Percentiles rank a stretch among this genome's conserved stretches.
These are phyloP conservation scores for Papiliotrema nemorosa DNA, from an alignment of 1,284 basidiomycete genomes.

Conservation along the genomic window DNA sequence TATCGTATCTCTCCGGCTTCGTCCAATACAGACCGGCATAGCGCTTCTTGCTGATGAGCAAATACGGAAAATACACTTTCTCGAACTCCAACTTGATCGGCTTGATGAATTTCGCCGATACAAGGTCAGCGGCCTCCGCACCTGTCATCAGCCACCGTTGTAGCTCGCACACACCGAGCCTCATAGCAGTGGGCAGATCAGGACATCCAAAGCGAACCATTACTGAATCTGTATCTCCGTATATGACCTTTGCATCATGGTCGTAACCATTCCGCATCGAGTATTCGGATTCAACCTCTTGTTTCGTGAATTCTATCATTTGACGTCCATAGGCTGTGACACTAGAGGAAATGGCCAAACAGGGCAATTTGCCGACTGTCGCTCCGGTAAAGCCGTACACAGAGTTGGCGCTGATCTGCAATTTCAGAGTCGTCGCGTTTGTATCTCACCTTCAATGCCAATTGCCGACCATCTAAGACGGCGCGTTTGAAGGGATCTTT, in stretches of 20 bases:
- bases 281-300: slow-evolving; percentile 84
- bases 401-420: slow-evolving; percentile 89
- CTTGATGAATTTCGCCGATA: slow-evolving; percentile 83
- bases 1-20: slow-evolving; percentile 85
- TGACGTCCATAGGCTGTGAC: slow-evolving; percentile 89
- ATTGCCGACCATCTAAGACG: slow-evolving; percentile 87
- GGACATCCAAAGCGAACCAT: slow-evolving; percentile 92
- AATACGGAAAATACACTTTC: slow-evolving; percentile 94
- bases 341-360: slow-evolving; percentile 88
- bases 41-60: slow-evolving; percentile 94
- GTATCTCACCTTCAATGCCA: slow-evolving; percentile 76
- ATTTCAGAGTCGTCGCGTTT: slow-evolving; percentile 2
- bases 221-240: slow-evolving; percentile 96
- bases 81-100: slow-evolving; percentile 98
- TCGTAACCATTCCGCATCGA: slow-evolving; percentile 77
- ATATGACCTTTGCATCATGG: slow-evolving; percentile 86
- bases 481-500: slow-evolving; percentile 92
- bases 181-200: slow-evolving; percentile 81
- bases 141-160: slow-evolving; percentile 55
- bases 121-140: slow-evolving; percentile 88
- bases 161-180: slow-evolving; percentile 59
- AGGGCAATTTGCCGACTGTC: slow-evolving; percentile 89
- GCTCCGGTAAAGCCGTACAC: slow-evolving; percentile 97
- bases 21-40: slow-evolving; percentile 98
- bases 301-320: slow-evolving; percentile 95